Base-by-base conservation (phyloP, 768 basidiomycete species). In the Leucocoprinus birnbaumii region DNA sequence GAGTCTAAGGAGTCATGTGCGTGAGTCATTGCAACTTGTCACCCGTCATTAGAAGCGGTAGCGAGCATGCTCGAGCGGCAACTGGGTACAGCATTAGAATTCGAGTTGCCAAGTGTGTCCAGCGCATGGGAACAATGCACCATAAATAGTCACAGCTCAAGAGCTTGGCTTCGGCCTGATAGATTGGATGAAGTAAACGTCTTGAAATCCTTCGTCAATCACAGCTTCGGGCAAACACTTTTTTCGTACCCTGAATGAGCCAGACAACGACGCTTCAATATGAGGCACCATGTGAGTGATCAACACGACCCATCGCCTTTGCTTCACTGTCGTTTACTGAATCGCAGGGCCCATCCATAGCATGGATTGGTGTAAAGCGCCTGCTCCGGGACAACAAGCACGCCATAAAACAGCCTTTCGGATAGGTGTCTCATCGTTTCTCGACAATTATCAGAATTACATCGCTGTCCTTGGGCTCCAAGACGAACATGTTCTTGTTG, bases 351-450 rank as follows among this genome's bases (percentile, higher is more conserved):
- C 91, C 57, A 86, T 93, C 38, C 86, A 91, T 64, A 84, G 88
- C 59, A 69, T 94, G 49, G 91, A 93, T 67, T 94, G 91, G 91
- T 92, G 89, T 74, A 92, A 91, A 69, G 80, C 89, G 11, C 74
- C 89, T 38, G 82, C 83, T 18, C 86, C 84, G 13, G 86, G 86
- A 6, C 87, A 88, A 57, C 86, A 86, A 64, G 72, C 79, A 53
- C 85, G 89, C 21, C 85, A 81, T 40, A 84, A 83, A 63, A 87
- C 85, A 48, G 85, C 85, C 58, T 94, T 91, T 71, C 88, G 94
- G 56, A 79, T 94, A 47, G 94, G 85, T 9, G 80, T 97, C 56
- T 87, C 86, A 18, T 96, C 96, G 1, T 87, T 92, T 69, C 79
- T 83, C 48, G 91, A 95, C 65, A 89, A 91, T 67, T 90, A 80